Base-by-base conservation (phyloP, 2,329 filamentous ascomycete species). In the Aureobasidium melanogenum region DNA sequence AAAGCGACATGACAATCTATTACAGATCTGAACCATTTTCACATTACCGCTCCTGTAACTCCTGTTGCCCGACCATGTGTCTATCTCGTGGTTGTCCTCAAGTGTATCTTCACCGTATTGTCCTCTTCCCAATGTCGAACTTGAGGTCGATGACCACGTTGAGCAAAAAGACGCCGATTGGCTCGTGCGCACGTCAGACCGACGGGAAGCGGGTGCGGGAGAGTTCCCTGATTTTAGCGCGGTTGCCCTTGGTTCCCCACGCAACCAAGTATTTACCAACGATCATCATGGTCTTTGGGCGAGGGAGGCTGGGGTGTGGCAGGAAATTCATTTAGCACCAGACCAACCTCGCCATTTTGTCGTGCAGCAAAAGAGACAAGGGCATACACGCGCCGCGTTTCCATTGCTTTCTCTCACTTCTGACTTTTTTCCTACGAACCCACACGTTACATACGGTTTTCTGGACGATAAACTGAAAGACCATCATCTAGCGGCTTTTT, bases 1-100 rank as follows among this genome's bases (percentile, higher is more conserved):
- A 56, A 57, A 57, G 52, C 39, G 54, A 57, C 30, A 57, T 57
- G 54, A 56, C 34, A 56, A 57, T 44, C 52, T 56, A 56, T 15
- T 22, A 44, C 38, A 22, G 52, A 56, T 56, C 52, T 56, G 38
- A 56, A 54, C 15, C 34, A 41, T 41, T 24, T 44, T 56, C 19
- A 22, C 52, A 28, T 38, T 24, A 15, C 22, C 12, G 28, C 22
- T 36, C n/a, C 28, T 32, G 19, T n/a, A n/a, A n/a, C n/a, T n/a
- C n/a, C n/a, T n/a, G n/a, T n/a, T n/a, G n/a, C n/a, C 17, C 26
- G 8, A 10, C 30, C 30, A 9, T 28, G 1, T 30, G 30, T 36
- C n/a, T 34, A 17, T 32, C 1, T n/a, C n/a, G n/a, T n/a, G n/a
- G n/a, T n/a, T n/a, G n/a, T n/a, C n/a, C n/a, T n/a, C n/a, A n/a